Evolutionary conservation across 768 basidiomycete genomes (phyloP).

Genomic region (Naematelia aurantialba): DNA sequence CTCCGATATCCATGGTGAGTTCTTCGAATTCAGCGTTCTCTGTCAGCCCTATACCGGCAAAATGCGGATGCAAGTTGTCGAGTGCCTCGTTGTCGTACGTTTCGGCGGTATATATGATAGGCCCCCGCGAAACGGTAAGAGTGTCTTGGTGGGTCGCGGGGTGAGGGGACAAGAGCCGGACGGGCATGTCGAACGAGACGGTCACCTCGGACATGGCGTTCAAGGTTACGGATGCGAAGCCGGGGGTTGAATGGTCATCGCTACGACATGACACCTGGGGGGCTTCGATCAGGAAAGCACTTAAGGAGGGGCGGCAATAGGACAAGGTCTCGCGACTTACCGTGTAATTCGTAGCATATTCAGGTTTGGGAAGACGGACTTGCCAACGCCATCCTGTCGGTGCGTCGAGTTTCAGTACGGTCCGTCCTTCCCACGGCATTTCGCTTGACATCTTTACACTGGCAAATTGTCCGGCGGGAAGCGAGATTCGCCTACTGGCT

Average conservation of each 20-base stretch:
- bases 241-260: too few species aligned
- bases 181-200: slow-evolving; percentile 20
- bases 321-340: slow-evolving; percentile 2
- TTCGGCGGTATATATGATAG: slow-evolving; percentile 30
- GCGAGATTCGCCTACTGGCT: slow-evolving; percentile 16
- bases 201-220: too few species aligned
- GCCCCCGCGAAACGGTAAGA: slow-evolving; percentile 29
- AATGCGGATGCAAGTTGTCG: slow-evolving; percentile 21
- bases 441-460: slow-evolving; percentile 17
- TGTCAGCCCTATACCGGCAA: slow-evolving; percentile 18
- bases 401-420: slow-evolving; percentile 14
- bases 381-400: slow-evolving; percentile 23
- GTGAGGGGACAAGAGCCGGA: slow-evolving; percentile 22
- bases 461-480: slow-evolving; percentile 17
- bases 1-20: slow-evolving; percentile 11
- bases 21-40: slow-evolving; percentile 18
- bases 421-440: slow-evolving; percentile 28
- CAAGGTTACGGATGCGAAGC: too few species aligned
- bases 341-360: slow-evolving; percentile 20
- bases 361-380: slow-evolving; percentile 16
- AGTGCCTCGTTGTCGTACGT: slow-evolving; percentile 23
- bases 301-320: too few species aligned
- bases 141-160: slow-evolving; percentile 28
- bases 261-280: too few species aligned
- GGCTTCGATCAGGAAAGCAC: too few species aligned